A percentile compares a stretch with the other conserved stretches of the same genome.
Evolutionary conservation across 805 yeast genomes (phyloP).

Genomic region (Debaryomyces maramus): DNA sequence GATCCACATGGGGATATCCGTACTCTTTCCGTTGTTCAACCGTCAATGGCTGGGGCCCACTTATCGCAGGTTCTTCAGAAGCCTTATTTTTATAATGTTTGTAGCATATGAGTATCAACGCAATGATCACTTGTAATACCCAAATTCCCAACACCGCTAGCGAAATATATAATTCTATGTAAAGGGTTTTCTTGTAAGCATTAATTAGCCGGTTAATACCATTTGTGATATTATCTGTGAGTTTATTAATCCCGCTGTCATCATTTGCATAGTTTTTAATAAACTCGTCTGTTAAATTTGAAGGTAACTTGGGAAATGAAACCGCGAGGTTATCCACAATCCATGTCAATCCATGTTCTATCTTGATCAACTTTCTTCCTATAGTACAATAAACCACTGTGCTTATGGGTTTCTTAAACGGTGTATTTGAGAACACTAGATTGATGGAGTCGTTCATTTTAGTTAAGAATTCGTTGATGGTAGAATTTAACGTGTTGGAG

Average conservation of each 20-base stretch:
- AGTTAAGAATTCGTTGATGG: slow-evolving; percentile 56
- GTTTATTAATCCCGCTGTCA: slow-evolving; percentile 2
- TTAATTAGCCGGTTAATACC: slow-evolving; percentile 26
- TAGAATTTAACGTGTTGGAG: slow-evolving; percentile 56
- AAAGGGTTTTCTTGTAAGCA: slow-evolving; percentile 35
- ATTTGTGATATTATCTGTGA: slow-evolving; percentile 16
- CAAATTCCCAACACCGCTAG: slow-evolving; percentile 47
- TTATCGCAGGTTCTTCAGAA: slow-evolving; percentile 12
- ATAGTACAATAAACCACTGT: slow-evolving; percentile 77
- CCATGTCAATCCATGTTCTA: slow-evolving; percentile 81
- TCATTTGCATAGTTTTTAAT: slow-evolving; percentile 5
- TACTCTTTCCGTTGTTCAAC: slow-evolving; percentile 22
- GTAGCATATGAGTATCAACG: slow-evolving; percentile 18
- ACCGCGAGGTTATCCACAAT: slow-evolving; percentile 61
- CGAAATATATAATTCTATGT: slow-evolving; percentile 49
- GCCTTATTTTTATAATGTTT: neutral
- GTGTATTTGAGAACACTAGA: slow-evolving; percentile 65
- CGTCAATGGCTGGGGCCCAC: slow-evolving; percentile 30
- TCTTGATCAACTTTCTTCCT: slow-evolving; percentile 64
- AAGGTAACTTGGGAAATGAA: slow-evolving; percentile 51
- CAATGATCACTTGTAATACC: slow-evolving; percentile 46
- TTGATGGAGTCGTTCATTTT: slow-evolving; percentile 60
- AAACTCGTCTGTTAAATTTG: slow-evolving; percentile 3
- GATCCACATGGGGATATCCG: slow-evolving; percentile 26
- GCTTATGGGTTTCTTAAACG: slow-evolving; percentile 60